Base-by-base conservation (phyloP, 106 monocot genomes). In the Apostasia ramifera region DNA sequence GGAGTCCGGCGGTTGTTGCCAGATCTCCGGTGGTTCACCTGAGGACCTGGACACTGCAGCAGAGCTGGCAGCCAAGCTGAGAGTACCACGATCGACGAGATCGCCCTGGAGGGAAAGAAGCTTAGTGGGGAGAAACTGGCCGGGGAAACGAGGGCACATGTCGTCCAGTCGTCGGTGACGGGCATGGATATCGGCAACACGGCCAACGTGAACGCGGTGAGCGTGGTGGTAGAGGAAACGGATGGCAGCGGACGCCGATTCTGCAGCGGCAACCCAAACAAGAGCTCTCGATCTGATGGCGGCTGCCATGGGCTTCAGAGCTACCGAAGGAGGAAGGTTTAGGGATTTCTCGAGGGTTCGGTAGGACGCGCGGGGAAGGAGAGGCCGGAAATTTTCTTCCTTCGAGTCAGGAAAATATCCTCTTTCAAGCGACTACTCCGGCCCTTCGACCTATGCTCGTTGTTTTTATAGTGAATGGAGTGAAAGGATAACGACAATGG, bases 1-100 rank as follows among this genome's bases (percentile, higher is more conserved):
- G 2, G 81, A 73, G 6, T 72, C 81, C 50, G 51, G 73, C 1
- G 86, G 87, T 77, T 87, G 87, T 76, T 87, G 74, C 91, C 91
- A 91, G 62, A 85, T 87, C 84, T 91, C 91, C 41, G 91, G 91
- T 6, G 87, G 84, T 14, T 91, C 91, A 1, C 91, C 87, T 11
- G 66, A 52, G 40, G 71, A 70, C 66, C 62, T 41, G 9, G 54
- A 3, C 64, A 55, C 46, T n/a, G 64, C 40, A 58, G 61, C 47
- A 57, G 52, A 9, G 26, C 26, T 48, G 3, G 67, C 52, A 1
- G 53, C 41, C 1, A 55, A 48, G 2, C 6, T 41, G 47, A 56
- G 47, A 50, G 47, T 64, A 14, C 59, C 72, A 13, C 79, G 73
- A 53, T 84, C 81, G 14, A 79, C 84, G 53, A 79, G 73, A 49